phyloP scores from a whole-genome alignment of 106 monocot species.

The Narthecium ossifragum region DNA sequence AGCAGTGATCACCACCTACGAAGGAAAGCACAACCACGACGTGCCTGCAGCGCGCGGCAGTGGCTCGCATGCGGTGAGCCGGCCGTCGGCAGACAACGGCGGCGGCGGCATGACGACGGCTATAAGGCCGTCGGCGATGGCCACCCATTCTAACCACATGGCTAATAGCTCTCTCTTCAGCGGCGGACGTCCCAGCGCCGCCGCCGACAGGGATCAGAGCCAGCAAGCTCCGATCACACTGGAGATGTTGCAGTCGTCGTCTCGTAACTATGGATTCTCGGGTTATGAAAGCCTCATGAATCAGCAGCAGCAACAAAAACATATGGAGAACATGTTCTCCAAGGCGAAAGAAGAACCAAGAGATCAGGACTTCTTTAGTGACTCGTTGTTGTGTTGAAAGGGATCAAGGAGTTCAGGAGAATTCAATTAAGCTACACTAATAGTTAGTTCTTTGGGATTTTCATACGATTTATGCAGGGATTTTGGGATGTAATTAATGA shows the following conservation, averaged over 20 bases:
- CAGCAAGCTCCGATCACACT: constrained; percentile 11
- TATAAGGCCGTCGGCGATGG: constrained; percentile 16
- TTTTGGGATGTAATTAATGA: neutral
- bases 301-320: constrained; percentile 11
- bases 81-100: neutral
- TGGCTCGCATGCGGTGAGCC: neutral
- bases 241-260: constrained; percentile 26
- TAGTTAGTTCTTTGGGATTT: too few relatives aligned
- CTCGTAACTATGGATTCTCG: neutral
- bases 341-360: constrained; percentile 23
- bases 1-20: constrained; percentile 55
- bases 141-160: neutral
- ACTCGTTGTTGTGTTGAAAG: constrained; percentile 19
- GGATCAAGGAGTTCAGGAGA: too few relatives aligned
- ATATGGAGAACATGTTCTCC: constrained; percentile 6
- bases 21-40: constrained; percentile 60
- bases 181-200: neutral
- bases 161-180: neutral
- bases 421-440: too few relatives aligned
- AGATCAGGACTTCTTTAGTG: constrained; percentile 21
- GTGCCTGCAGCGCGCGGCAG: constrained; percentile 42
- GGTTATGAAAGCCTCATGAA: constrained; percentile 2
- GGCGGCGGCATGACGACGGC: constrained; percentile 4
- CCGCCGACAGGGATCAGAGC: neutral
- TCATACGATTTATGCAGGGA: too few relatives aligned